phyloP scores from a whole-genome alignment of 2,329 filamentous ascomycete genomes.

The Rugonectria rugulosa region DNA sequence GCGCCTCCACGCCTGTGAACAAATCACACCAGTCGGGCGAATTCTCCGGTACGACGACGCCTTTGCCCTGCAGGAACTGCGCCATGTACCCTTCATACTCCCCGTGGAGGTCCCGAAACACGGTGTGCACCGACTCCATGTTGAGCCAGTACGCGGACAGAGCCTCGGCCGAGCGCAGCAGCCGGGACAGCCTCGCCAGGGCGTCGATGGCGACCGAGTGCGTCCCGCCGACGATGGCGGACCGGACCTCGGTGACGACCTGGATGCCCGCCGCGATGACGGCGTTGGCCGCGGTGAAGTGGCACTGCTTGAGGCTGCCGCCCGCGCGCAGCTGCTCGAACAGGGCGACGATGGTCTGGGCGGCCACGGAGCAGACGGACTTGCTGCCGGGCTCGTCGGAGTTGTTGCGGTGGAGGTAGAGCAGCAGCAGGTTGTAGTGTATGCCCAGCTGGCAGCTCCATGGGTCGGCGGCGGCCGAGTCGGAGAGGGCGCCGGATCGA shows the following conservation, averaged over 20 bases:
- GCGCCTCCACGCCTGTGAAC: conserved; percentile 22
- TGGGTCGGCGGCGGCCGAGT: conserved; percentile 22
- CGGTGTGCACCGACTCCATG: conserved; percentile 33
- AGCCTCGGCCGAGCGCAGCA: conserved; percentile 24
- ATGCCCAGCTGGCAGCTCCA: conserved; percentile 30
- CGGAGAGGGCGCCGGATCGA: conserved; percentile 28
- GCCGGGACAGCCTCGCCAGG: conserved; percentile 19
- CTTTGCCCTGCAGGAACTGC: conserved; percentile 29
- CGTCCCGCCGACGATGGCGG: conserved; percentile 22
- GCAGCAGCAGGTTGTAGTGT: conserved; percentile 31
- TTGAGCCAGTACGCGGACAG: conserved; percentile 33
- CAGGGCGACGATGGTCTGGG: conserved; percentile 30
- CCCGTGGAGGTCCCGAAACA: conserved; percentile 31
- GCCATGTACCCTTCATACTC: conserved; percentile 32
- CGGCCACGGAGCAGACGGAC: conserved; percentile 33
- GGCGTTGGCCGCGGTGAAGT: conserved; percentile 35
- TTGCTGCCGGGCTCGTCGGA: conserved; percentile 14
- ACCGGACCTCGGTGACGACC: conserved; percentile 28
- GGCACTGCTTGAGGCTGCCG: conserved; percentile 30
- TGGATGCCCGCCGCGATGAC: conserved; percentile 34
- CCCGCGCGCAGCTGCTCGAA: conserved; percentile 26
- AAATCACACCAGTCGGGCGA: conserved; percentile 33
- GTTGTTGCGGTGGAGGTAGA: conserved; percentile 29
- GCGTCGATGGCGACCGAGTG: conserved; percentile 32
- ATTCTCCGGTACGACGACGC: conserved; percentile 31